These are phyloP conservation scores for Capsicum rhomboideum DNA, from an alignment of 257 asterid genomes.

Conservation along the genomic window DNA sequence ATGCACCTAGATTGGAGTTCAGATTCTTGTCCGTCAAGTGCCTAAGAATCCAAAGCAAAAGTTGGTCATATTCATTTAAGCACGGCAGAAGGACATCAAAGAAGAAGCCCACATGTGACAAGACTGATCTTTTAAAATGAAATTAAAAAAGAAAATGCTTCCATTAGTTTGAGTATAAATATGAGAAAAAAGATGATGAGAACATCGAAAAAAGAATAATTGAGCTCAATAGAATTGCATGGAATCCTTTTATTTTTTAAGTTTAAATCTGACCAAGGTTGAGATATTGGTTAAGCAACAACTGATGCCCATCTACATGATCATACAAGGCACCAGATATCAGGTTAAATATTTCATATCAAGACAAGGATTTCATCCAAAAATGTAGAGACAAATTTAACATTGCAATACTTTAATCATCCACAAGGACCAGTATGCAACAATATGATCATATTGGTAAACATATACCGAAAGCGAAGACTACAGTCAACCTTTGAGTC, in stretches of 20 bases:
- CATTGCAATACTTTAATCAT: not conserved
- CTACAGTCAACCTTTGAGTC: not conserved
- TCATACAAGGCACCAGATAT: not conserved
- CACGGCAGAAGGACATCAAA: not conserved
- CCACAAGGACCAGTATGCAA: not conserved
- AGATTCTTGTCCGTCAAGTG: conserved; percentile 42
- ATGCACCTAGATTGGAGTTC: conserved; percentile 28
- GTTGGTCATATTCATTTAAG: not conserved
- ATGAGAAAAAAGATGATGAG: not conserved
- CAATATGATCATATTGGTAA: not conserved
- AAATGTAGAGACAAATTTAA: not conserved
- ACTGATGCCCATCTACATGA: not conserved
- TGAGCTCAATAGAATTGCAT: not conserved
- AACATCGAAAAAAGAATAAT: not conserved
- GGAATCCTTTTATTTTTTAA: not conserved
- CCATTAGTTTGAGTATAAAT: not conserved
- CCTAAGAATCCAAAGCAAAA: conserved; percentile 31
- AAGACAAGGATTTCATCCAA: not conserved
- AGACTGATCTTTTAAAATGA: not conserved
- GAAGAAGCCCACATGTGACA: not conserved
- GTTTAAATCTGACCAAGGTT: not conserved
- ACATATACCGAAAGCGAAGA: not conserved
- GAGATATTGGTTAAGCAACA: not conserved
- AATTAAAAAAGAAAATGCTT: not conserved
- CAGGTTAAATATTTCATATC: not conserved